phyloP scores from a whole-genome alignment of 2,329 filamentous ascomycete genomes.

The Teratosphaeria zuluensis region DNA sequence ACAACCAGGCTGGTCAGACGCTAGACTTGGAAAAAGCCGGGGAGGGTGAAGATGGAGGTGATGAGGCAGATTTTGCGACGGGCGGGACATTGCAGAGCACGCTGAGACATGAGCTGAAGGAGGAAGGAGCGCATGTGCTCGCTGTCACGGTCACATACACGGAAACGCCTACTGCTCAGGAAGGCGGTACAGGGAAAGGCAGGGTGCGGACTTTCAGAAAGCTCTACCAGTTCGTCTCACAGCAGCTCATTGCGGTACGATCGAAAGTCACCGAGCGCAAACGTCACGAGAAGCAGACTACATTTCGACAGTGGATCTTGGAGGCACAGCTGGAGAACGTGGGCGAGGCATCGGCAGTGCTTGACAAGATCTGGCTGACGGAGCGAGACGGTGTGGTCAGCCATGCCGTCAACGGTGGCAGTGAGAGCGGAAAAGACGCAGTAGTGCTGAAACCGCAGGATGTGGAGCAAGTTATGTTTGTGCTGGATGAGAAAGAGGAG shows the following conservation, averaged over 20 bases:
- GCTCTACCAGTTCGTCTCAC: slow-evolving; percentile 92
- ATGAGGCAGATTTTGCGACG: slow-evolving; percentile 35
- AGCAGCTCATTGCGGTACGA: slow-evolving; percentile 77
- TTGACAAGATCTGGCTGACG: slow-evolving; percentile 47
- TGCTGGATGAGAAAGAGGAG: slow-evolving; percentile 46
- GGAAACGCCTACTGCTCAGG: slow-evolving; percentile 49
- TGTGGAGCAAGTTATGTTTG: slow-evolving; percentile 55
- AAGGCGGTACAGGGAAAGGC: slow-evolving; percentile 40
- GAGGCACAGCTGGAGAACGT: slow-evolving; percentile 96
- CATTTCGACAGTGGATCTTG: slow-evolving; percentile 55
- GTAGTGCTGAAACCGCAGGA: slow-evolving; percentile 51
- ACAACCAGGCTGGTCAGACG: slow-evolving; percentile 50
- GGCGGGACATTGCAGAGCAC: slow-evolving; percentile 70
- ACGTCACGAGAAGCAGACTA: slow-evolving; percentile 23
- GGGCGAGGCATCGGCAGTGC: slow-evolving; percentile 68
- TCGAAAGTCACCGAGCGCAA: slow-evolving; percentile 65
- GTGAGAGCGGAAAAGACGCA: slow-evolving; percentile 9
- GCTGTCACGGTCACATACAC: slow-evolving; percentile 92
- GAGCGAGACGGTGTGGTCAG: slow-evolving; percentile 20
- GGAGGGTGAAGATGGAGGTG: slow-evolving; percentile 41
- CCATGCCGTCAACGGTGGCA: slow-evolving; percentile 23
- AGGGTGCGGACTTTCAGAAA: slow-evolving; percentile 83
- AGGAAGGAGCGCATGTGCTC: slow-evolving; percentile 88
- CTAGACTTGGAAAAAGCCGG: slow-evolving; percentile 43
- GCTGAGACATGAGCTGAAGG: slow-evolving; percentile 77